phyloP scores from a whole-genome alignment of 768 basidiomycete species.

The Psilocybe subaeruginosa region DNA sequence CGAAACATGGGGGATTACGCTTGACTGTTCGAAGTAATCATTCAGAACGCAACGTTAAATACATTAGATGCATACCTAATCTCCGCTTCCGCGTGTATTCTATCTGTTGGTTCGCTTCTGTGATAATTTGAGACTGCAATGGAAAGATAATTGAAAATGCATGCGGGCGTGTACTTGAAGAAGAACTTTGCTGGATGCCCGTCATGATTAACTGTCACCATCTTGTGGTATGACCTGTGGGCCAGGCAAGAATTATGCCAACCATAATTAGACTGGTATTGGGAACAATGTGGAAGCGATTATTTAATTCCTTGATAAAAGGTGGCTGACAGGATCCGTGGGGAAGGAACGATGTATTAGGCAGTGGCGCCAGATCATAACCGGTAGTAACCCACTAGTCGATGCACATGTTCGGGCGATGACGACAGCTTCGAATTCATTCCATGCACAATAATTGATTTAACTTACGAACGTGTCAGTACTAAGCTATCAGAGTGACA shows the following conservation, averaged over 20 bases:
- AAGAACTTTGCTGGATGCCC: background rate
- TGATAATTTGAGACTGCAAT: background rate
- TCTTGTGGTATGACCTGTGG: background rate
- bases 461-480: no score
- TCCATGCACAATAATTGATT: no score
- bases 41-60: background rate
- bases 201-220: background rate
- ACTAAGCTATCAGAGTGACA: no score
- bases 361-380: background rate
- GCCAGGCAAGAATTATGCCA: background rate
- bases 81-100: background rate
- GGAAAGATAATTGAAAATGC: background rate
- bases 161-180: background rate
- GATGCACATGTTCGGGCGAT: background rate
- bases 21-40: background rate
- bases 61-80: background rate
- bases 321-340: background rate
- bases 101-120: background rate
- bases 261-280: background rate
- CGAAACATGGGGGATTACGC: slow-evolving; percentile 10
- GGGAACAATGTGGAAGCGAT: background rate
- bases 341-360: background rate
- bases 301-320: background rate
- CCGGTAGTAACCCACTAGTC: background rate
- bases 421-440: background rate